Conservation (phyloP, 768 basidiomycete genomes). For the Suillus americanus region DNA sequence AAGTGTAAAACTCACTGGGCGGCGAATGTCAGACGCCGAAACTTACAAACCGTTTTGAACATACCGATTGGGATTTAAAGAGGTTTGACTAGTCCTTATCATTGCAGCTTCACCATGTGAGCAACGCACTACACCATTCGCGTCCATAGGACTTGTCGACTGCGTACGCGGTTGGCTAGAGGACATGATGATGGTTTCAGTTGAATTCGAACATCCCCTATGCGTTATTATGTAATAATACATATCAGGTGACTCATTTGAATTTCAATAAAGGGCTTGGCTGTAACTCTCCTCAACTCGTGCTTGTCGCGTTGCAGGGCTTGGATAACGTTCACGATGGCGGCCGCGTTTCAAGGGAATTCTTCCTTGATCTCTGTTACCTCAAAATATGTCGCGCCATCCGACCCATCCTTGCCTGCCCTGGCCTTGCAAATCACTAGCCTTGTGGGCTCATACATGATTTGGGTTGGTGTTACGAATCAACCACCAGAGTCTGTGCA, state of each 20-base stretch:
- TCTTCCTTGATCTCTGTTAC: conserved; percentile 39
- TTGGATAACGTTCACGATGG: neutral
- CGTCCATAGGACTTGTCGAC: conserved; percentile 25
- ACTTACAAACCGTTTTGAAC: conserved; percentile 8
- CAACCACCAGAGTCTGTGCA: conserved; percentile 42
- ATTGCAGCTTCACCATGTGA: conserved; percentile 27
- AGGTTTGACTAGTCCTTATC: conserved; percentile 30
- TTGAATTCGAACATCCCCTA: neutral
- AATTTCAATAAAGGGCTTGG: neutral
- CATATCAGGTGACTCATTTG: conserved; percentile 21
- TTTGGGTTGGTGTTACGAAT: conserved; percentile 74
- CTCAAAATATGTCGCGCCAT: conserved; percentile 48
- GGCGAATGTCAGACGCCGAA: neutral
- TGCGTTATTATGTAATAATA: conserved; percentile 4
- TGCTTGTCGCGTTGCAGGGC: neutral
- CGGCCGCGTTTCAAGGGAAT: neutral
- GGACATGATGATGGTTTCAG: conserved; percentile 8
- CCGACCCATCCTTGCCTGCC: conserved; percentile 51
- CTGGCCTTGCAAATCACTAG: conserved; percentile 66
- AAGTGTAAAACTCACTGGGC: conserved; percentile 38
- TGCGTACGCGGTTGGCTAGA: conserved; percentile 14
- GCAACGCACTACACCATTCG: conserved; percentile 36
- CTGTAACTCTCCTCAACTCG: neutral
- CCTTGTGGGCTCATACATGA: conserved; percentile 74
- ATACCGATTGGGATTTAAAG: conserved; percentile 37